Conservation (phyloP, 1,284 basidiomycete species). For the Coniferiporia sulphurascens region DNA sequence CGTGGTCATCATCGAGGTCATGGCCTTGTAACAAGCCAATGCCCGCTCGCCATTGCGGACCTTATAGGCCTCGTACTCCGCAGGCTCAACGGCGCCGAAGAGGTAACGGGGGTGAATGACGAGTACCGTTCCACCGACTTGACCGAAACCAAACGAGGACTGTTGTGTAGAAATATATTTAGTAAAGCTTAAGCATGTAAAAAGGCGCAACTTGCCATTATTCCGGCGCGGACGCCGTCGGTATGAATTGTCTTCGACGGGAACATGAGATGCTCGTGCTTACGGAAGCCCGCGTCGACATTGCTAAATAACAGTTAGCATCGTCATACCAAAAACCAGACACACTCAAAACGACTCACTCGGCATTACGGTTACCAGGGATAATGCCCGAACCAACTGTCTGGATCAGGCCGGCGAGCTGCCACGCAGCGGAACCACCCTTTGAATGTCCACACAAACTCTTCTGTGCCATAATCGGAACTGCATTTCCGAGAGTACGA, state of each 20-base stretch:
- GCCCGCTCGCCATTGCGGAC: constrained; percentile 65
- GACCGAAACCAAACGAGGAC: constrained; percentile 99
- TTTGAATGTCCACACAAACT: constrained; percentile 94
- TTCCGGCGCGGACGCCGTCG: constrained; percentile 85
- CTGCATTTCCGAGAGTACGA: constrained; percentile 89
- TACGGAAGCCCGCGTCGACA: constrained; percentile 88
- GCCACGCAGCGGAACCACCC: constrained; percentile 97
- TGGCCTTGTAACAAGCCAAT: constrained; percentile 82
- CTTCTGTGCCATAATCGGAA: constrained; percentile 97
- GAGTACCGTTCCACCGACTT: constrained; percentile 92
- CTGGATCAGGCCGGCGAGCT: constrained; percentile 91
- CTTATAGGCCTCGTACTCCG: constrained; percentile 74
- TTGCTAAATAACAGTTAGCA: constrained; percentile 50
- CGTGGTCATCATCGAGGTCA: constrained; percentile 92
- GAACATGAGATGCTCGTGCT: constrained; percentile 92
- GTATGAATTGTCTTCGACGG: constrained; percentile 94
- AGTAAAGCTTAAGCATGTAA: constrained; percentile 7
- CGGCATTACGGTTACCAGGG: constrained; percentile 96
- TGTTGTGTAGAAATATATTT: constrained; percentile 27
- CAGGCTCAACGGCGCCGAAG: constrained; percentile 75
- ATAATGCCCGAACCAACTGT: constrained; percentile 82
- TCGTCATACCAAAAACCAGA: constrained; percentile 19
- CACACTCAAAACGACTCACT: constrained; percentile 47
- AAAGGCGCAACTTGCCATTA: constrained; percentile 55
- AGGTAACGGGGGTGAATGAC: constrained; percentile 91